Evolutionary conservation across 1,284 basidiomycete genomes (phyloP).

Genomic region (Cryptococcus sp.): DNA sequence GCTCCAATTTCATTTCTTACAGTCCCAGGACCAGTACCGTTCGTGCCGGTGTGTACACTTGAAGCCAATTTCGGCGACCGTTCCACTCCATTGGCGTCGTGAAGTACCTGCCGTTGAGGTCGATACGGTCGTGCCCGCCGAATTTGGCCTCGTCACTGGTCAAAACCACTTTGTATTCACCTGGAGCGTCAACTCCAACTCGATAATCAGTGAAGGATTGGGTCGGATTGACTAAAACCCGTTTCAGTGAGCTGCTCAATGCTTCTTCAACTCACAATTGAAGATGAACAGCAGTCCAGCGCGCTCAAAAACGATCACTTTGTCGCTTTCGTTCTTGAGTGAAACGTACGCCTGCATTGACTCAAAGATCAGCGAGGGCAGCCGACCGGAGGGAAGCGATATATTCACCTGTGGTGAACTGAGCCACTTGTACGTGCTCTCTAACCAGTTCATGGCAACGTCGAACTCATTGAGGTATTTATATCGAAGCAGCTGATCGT

Average conservation of each 20-base stretch:
- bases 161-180: slow-evolving; percentile 81
- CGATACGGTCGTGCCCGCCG: slow-evolving; percentile 84
- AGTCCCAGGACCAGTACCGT: slow-evolving; percentile 69
- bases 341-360: slow-evolving; percentile 76
- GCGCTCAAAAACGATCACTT: slow-evolving; percentile 90
- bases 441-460: slow-evolving; percentile 85
- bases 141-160: slow-evolving; percentile 83
- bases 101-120: slow-evolving; percentile 65
- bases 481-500: slow-evolving; percentile 83
- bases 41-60: slow-evolving; percentile 78
- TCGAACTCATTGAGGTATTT: slow-evolving; percentile 93
- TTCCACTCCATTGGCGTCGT: slow-evolving; percentile 93
- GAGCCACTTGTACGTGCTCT: slow-evolving; percentile 80
- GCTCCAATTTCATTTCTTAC: not conserved
- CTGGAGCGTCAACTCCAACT: slow-evolving; percentile 80
- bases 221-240: slow-evolving; percentile 66
- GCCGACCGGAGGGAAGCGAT: slow-evolving; percentile 13
- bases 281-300: slow-evolving; percentile 91
- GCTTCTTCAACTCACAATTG: slow-evolving; percentile 62
- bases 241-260: not conserved
- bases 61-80: slow-evolving; percentile 79
- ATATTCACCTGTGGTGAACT: slow-evolving; percentile 68
- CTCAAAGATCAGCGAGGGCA: not conserved
- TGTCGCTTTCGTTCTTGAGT: slow-evolving; percentile 88
- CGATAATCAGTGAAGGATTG: slow-evolving; percentile 90